Evolutionary conservation across 2,329 filamentous ascomycete genomes (phyloP), one percentile per base, ranked within the genome.

Genomic region (Neocatenulostroma microsporum): DNA sequence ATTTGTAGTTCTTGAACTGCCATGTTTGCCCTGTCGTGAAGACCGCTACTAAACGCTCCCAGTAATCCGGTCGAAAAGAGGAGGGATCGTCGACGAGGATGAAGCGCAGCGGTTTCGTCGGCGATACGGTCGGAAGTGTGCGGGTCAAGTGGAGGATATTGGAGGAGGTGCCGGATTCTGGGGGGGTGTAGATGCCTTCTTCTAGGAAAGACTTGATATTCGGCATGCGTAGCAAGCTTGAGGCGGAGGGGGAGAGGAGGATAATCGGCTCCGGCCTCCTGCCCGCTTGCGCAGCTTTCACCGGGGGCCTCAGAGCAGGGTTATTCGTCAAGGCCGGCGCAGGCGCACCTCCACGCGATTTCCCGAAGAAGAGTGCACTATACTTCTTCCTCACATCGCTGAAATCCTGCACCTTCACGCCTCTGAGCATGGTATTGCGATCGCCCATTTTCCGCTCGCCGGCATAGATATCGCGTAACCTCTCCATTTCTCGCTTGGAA

Each of bases 1-100:
- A 98, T 63, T 94, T 94, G 74, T 98, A 98, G 50, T 79, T 84
- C 66, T 95, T 94, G 68, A 98, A 98, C 64, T 98, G 91, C 91
- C 91, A 98, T 8, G 82, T 80, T 66, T 98, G 91, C 21, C 91
- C 91, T 0, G 91, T 98, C 0, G 91, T 98, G 66, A 98, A 96
- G 39, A 98, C 88, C 10, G 84, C 91, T 2, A 95, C 91, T 5
- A 98, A 83, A 34, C 88, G 80, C 54, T 81, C 81, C 91, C 91
- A 98, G 69, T 96, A 95, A 58, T 96, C 88, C 0, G 91, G 91
- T 61, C 94, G 94, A 74, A 98, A 98, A 61, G 91, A 83, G 57
- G 93, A 82, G 0, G 88, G 84, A 13, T 81, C 82, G 61, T 98
- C 91, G 36, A 96, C 89, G 25, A 98, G 78, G 57, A 96, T 93